Evolutionary conservation across 1,284 basidiomycete genomes (phyloP).

Genomic region (Mycocalia duriaeana): DNA sequence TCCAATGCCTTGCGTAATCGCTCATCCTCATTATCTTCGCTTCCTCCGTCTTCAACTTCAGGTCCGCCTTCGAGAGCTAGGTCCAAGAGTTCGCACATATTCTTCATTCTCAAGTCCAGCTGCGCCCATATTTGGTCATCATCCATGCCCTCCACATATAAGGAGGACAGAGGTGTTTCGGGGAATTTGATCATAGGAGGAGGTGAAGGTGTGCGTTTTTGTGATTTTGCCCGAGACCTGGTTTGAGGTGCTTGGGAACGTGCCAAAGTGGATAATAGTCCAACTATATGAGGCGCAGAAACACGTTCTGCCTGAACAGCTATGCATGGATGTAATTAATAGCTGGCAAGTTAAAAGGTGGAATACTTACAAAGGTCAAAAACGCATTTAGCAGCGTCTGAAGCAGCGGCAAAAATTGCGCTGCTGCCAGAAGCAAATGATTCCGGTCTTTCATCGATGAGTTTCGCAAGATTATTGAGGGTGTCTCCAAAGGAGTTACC

Average conservation of each 20-base stretch:
- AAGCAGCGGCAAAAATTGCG: constrained; percentile 54
- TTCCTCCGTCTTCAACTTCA: constrained; percentile 24
- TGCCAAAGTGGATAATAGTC: constrained; percentile 64
- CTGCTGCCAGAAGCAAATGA: constrained; percentile 51
- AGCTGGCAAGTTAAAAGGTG: constrained; percentile 3
- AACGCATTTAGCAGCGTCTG: constrained; percentile 69
- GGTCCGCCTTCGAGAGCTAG: constrained; percentile 48
- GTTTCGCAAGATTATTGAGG: constrained; percentile 42
- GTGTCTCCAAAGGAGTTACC: too few species aligned
- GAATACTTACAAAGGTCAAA: constrained; percentile 72
- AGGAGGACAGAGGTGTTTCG: constrained; percentile 70
- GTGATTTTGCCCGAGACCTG: constrained; percentile 49
- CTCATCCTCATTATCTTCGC: constrained; percentile 16
- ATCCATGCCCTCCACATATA: constrained; percentile 83
- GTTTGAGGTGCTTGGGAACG: constrained; percentile 63
- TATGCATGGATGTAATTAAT: constrained; percentile 22
- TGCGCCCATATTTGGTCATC: constrained; percentile 92
- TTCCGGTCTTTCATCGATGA: constrained; percentile 53
- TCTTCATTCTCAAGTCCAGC: constrained; percentile 72
- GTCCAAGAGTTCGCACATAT: constrained; percentile 61
- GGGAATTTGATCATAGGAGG: constrained; percentile 38
- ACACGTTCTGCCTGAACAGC: constrained; percentile 60
- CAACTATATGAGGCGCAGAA: constrained; percentile 62
- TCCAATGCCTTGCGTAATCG: constrained; percentile 18
- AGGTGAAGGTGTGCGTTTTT: constrained; percentile 35